A percentile compares a stretch with the other conserved stretches of the same genome.
These are phyloP conservation scores for Actinomucor elegans DNA, from an alignment of 371 early-diverging fungal species.

Conservation along the genomic window DNA sequence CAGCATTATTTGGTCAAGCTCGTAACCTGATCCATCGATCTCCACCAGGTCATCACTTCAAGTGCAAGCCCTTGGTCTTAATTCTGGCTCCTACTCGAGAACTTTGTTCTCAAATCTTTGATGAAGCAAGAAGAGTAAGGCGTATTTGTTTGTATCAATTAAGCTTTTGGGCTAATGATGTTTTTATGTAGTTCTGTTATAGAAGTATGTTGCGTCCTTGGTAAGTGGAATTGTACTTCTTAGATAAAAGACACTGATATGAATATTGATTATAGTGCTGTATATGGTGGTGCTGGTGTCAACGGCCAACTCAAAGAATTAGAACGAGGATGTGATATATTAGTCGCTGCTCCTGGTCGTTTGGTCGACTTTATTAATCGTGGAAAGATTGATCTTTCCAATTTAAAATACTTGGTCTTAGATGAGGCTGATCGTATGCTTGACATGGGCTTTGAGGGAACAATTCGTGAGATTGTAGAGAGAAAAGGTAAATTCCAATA, in stretches of 20 bases:
- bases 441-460: slow-evolving; percentile 98
- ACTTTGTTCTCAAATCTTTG: slow-evolving; percentile 46
- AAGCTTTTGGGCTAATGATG: not conserved
- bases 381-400: slow-evolving; percentile 73
- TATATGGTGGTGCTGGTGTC: slow-evolving; percentile 91
- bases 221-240: slow-evolving; percentile 19
- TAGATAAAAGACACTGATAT: not conserved
- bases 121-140: slow-evolving; percentile 45
- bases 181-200: slow-evolving; percentile 35
- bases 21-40: slow-evolving; percentile 27
- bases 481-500: slow-evolving; percentile 55
- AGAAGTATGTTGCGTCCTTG: slow-evolving; percentile 50
- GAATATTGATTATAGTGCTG: slow-evolving; percentile 46
- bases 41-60: slow-evolving; percentile 25
- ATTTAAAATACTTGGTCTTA: slow-evolving; percentile 91
- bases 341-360: slow-evolving; percentile 98
- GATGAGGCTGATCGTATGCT: slow-evolving; percentile 99
- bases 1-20: slow-evolving; percentile 36
- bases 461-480: slow-evolving; percentile 93
- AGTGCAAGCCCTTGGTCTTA: slow-evolving; percentile 35
- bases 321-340: slow-evolving; percentile 88
- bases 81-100: slow-evolving; percentile 51
- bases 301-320: slow-evolving; percentile 85
- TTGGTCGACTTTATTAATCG: slow-evolving; percentile 92
- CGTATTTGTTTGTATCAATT: not conserved